These are phyloP conservation scores for Dryas integrifolia DNA, from an alignment of 331 rosid genomes.

Conservation along the genomic window DNA sequence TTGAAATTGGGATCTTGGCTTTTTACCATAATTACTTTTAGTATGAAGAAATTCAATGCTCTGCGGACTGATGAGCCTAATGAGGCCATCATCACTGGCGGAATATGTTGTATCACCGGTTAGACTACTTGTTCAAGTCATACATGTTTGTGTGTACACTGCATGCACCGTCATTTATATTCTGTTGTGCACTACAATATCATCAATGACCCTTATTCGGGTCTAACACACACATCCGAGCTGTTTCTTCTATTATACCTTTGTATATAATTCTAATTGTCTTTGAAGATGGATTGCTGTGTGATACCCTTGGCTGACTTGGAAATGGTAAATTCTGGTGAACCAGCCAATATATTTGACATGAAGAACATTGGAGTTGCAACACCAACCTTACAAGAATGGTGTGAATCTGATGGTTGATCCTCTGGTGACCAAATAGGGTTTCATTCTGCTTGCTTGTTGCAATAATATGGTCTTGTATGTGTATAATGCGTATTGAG, in stretches of 20 bases:
- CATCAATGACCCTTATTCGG: not conserved
- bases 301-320: not conserved
- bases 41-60: not conserved
- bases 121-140: not conserved
- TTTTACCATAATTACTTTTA: not conserved
- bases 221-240: not conserved
- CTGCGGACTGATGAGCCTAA: not conserved
- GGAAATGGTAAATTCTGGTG: constrained; percentile 11
- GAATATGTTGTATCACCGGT: too few species aligned
- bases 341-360: constrained; percentile 73
- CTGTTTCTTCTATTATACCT: not conserved
- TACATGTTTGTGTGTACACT: too few species aligned
- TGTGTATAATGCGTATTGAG: not conserved
- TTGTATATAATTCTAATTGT: not conserved
- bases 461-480: not conserved
- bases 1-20: not conserved
- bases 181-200: not conserved
- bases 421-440: not conserved
- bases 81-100: not conserved
- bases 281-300: not conserved
- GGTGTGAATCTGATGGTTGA: constrained; percentile 51
- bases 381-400: constrained; percentile 55
- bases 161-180: too few species aligned
- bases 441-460: not conserved
- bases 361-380: constrained; percentile 81